Evolutionary conservation across 1,284 basidiomycete species (phyloP).

Genomic region (Austroboletus novae-zelandiae): DNA sequence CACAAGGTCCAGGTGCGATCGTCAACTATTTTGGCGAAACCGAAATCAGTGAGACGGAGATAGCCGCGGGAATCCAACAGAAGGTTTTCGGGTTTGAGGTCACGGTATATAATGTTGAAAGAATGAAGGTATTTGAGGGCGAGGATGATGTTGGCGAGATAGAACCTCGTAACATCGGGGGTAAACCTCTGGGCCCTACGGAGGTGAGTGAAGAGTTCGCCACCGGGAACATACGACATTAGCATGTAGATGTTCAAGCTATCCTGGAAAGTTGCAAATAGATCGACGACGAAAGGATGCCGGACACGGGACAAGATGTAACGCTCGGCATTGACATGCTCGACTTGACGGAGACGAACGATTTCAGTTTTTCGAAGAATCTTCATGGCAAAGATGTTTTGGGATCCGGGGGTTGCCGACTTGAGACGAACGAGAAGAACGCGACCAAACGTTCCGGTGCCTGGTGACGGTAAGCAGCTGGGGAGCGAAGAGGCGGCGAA

Average conservation of each 20-base stretch:
- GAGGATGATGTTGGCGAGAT: conserved; percentile 94
- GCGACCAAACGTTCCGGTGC: conserved; percentile 92
- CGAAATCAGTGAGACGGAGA: conserved; percentile 96
- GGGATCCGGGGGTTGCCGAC: conserved; percentile 44
- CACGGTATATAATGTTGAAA: conserved; percentile 98
- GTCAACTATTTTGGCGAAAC: conserved; percentile 97
- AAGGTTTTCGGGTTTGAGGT: conserved; percentile 97
- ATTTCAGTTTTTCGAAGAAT: conserved; percentile 92
- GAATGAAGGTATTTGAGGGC: conserved; percentile 97
- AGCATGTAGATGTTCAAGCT: conserved; percentile 97
- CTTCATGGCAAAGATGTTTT: conserved; percentile 88
- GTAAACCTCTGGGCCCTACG: conserved; percentile 93
- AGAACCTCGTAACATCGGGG: conserved; percentile 97
- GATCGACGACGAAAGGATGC: conserved; percentile 81
- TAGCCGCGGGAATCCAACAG: conserved; percentile 94
- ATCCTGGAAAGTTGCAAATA: conserved; percentile 96
- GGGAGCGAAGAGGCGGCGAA: conserved; percentile 2
- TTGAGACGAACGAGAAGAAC: conserved; percentile 82
- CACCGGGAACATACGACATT: conserved; percentile 97
- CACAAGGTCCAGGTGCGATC: conserved; percentile 99
- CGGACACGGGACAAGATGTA: conserved; percentile 88
- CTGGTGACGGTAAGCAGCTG: conserved; percentile 38
- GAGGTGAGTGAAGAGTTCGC: conserved; percentile 94
- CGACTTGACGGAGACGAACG: conserved; percentile 94
- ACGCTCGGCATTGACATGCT: conserved; percentile 97